phyloP scores from a whole-genome alignment of 164 flowering plant genomes.

The Piper betle region DNA sequence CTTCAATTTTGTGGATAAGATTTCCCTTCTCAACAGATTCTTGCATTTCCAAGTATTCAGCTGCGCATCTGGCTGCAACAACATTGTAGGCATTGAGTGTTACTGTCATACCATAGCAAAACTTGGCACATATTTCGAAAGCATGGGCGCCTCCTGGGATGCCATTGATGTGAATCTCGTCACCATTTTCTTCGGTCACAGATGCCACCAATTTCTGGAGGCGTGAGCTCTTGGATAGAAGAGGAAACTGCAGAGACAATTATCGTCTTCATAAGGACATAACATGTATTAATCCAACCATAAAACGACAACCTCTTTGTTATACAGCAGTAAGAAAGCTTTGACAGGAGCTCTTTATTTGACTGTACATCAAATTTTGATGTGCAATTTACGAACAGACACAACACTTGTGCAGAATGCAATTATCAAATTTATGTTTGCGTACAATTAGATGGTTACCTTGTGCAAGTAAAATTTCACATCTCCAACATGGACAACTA shows the following conservation, averaged over 20 bases:
- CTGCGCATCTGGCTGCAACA: slow-evolving; percentile 72
- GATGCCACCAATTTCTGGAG: slow-evolving; percentile 61
- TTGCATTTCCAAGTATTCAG: slow-evolving; percentile 89
- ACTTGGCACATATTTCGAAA: slow-evolving; percentile 88
- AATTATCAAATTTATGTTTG: background rate
- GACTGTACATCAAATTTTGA: background rate
- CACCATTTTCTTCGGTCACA: slow-evolving; percentile 29
- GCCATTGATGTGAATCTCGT: slow-evolving; percentile 52
- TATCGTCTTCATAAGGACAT: background rate
- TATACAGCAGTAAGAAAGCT: background rate
- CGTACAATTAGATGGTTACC: slow-evolving; percentile 28
- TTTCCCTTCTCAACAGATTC: slow-evolving; percentile 83
- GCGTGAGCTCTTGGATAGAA: slow-evolving; percentile 64
- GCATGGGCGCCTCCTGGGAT: slow-evolving; percentile 91
- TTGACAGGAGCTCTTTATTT: background rate
- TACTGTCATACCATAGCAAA: slow-evolving; percentile 90
- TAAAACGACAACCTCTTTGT: background rate
- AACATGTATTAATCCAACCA: background rate
- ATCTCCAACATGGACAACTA: slow-evolving; percentile 53
- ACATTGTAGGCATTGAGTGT: slow-evolving; percentile 89
- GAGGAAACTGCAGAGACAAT: slow-evolving; percentile 53
- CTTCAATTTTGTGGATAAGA: slow-evolving; percentile 71
- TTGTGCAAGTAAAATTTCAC: slow-evolving; percentile 80
- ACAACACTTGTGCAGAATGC: background rate
- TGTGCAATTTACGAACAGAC: background rate